A percentile compares a stretch with the other conserved stretches of the same genome.
These are phyloP conservation scores for Thozetella sp. DNA, from an alignment of 495 filamentous ascomycete species.

Conservation along the genomic window DNA sequence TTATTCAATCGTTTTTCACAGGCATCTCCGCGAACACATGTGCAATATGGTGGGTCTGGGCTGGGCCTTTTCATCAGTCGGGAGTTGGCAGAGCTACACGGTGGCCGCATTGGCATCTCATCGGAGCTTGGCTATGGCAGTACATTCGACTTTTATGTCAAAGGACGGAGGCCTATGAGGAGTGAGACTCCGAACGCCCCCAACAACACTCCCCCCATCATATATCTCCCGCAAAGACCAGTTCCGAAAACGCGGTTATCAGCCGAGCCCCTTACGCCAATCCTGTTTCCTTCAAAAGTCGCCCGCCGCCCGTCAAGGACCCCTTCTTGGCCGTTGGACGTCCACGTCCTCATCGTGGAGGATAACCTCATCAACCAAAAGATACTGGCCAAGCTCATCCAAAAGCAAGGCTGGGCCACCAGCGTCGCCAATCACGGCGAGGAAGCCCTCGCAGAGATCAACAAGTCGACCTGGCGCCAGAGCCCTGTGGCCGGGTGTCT, in stretches of 20 bases:
- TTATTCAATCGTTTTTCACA: conserved; percentile 78
- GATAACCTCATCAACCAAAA: conserved; percentile 77
- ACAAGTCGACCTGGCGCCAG: conserved; percentile 1
- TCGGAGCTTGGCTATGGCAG: conserved; percentile 68
- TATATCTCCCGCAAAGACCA: not conserved
- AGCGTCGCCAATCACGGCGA: conserved; percentile 72
- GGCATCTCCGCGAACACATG: conserved; percentile 68
- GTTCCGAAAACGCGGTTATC: not conserved
- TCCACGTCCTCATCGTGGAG: conserved; percentile 66
- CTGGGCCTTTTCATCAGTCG: conserved; percentile 76
- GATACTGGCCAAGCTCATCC: conserved; percentile 66
- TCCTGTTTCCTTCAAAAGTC: not conserved
- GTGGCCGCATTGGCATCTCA: conserved; percentile 74
- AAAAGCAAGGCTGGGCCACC: conserved; percentile 63
- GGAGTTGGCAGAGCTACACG: conserved; percentile 71
- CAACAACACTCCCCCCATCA: not conserved
- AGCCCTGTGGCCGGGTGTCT: not conserved
- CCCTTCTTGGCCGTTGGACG: not conserved
- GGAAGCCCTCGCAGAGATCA: conserved; percentile 58
- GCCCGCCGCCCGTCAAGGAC: not conserved
- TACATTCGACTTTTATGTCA: conserved; percentile 74
- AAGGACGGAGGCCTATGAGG: conserved; percentile 22
- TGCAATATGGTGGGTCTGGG: conserved; percentile 75
- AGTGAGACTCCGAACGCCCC: not conserved
- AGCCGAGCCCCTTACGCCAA: not conserved